These are phyloP conservation scores for Pichia sporocuriosa DNA, from an alignment of 805 yeast genomes.

Conservation along the genomic window DNA sequence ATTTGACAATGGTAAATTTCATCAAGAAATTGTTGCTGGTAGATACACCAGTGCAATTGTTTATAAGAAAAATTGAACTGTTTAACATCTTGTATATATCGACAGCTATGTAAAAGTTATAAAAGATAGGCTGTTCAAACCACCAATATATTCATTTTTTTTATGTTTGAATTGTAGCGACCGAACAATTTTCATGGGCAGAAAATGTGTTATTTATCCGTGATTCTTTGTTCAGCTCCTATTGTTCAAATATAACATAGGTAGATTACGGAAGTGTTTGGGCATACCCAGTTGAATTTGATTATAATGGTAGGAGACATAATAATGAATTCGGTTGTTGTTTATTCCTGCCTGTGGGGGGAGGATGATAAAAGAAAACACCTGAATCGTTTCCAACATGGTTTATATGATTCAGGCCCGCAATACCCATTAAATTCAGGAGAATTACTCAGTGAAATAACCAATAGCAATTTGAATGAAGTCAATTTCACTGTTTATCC, in stretches of 20 bases:
- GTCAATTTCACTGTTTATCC: slow-evolving; percentile 2
- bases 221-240: too few species aligned
- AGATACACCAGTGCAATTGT: slow-evolving; percentile 54
- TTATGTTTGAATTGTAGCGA: too few species aligned
- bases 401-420: slow-evolving; percentile 1
- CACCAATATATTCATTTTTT: too few species aligned
- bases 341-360: slow-evolving; percentile 5
- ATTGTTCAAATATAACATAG: too few species aligned
- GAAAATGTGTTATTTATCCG: too few species aligned
- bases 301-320: too few species aligned
- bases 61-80: slow-evolving; percentile 33
- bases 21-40: slow-evolving; percentile 61
- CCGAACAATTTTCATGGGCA: too few species aligned
- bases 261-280: too few species aligned
- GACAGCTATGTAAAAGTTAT: neutral
- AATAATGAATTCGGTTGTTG: neutral
- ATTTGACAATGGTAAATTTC: slow-evolving; percentile 27
- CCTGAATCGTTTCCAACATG: neutral
- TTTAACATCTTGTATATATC: neutral
- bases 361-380: slow-evolving; percentile 2
- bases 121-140: neutral
- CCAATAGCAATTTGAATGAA: slow-evolving; percentile 3
- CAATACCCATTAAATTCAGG: slow-evolving; percentile 3
- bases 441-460: slow-evolving; percentile 5
- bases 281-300: too few species aligned